These are phyloP conservation scores for Onygenales sp. DNA, from an alignment of 2,329 filamentous ascomycete genomes.

Conservation along the genomic window DNA sequence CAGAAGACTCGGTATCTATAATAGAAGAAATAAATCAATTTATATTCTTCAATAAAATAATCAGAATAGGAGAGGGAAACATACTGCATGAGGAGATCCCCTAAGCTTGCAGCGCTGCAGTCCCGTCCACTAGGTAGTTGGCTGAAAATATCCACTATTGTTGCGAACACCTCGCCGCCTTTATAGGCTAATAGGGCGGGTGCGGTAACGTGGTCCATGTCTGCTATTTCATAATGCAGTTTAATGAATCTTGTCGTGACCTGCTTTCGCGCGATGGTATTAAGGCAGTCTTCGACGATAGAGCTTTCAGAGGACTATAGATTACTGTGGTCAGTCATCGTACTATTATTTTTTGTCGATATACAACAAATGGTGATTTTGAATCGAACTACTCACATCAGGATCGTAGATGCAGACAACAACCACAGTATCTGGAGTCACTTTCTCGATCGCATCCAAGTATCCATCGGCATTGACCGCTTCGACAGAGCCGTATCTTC, in stretches of 20 bases:
- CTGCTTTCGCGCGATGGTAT: constrained; percentile 62
- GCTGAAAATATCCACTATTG: constrained; percentile 75
- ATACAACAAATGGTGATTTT: background rate
- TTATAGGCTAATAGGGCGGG: constrained; percentile 85
- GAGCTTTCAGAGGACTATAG: constrained; percentile 65
- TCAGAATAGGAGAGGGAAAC: constrained; percentile 14
- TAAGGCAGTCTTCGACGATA: constrained; percentile 68
- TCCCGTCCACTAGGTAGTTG: constrained; percentile 61
- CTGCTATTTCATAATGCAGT: constrained; percentile 81
- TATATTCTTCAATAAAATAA: constrained; percentile 1
- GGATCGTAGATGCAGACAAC: constrained; percentile 91
- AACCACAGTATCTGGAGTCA: constrained; percentile 68
- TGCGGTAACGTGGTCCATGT: constrained; percentile 82
- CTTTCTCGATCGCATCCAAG: constrained; percentile 92
- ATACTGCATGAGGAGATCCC: constrained; percentile 48
- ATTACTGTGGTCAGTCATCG: too few species aligned
- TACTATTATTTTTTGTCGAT: too few species aligned
- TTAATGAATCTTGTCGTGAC: constrained; percentile 76
- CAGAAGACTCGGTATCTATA: constrained; percentile 23
- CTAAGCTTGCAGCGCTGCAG: constrained; percentile 44
- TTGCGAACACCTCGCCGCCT: constrained; percentile 82
- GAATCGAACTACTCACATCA: constrained; percentile 26
- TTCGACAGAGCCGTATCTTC: constrained; percentile 69
- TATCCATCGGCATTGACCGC: constrained; percentile 85
- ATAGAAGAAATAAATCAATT: constrained; percentile 3